Base-by-base conservation (phyloP, 768 basidiomycete genomes). In the Neoboletus subvelutipes region DNA sequence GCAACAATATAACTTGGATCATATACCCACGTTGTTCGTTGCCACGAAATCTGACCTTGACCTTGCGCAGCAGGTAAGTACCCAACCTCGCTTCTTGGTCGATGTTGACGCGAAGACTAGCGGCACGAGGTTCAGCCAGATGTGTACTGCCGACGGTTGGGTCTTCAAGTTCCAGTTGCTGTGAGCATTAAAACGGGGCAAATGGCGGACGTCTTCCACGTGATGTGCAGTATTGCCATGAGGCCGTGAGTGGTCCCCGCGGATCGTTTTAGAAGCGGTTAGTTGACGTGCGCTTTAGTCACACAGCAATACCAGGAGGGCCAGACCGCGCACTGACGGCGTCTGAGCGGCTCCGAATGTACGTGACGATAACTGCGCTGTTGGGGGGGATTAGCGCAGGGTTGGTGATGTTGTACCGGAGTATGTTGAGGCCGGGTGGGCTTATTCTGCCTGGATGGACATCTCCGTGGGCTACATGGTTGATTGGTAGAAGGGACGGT, bases 21-120 rank as follows among this genome's bases (percentile, higher is more conserved):
- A 93, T 71, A 92, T 98, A 70, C 95, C 96, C 26, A 94, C 92
- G 12, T 75, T 98, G 37, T 98, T 98, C 71, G 94, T 99, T 26
- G 96, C 96, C n/a, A 98, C 96, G 39, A 99, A 99, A 75, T 95
- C 94, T 7, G 96, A 99, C 71, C 83, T 97, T 28, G 96, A 99
- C 73, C 85, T 99, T 49, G 96, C 96, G 12, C 83, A 95, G 64
- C 96, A 97, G 83, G 92, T 89, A 55, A 59, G 79, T 55, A 28
- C 26, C 46, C 54, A 53, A 37, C 22, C 11, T 42, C 20, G 37
- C 43, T 28, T 52, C 20, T 41, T 34, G 47, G 31, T 12, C 34
- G n/a, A 60, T 50, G 28, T 29, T 57, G 46, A 55, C 50, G 56
- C 20, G 59, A 55, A 56, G 55, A 20, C 68, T 26, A 97, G 90